These are phyloP conservation scores for Phlegmacium glaucopus DNA, from an alignment of 768 basidiomycete genomes.

Conservation along the genomic window DNA sequence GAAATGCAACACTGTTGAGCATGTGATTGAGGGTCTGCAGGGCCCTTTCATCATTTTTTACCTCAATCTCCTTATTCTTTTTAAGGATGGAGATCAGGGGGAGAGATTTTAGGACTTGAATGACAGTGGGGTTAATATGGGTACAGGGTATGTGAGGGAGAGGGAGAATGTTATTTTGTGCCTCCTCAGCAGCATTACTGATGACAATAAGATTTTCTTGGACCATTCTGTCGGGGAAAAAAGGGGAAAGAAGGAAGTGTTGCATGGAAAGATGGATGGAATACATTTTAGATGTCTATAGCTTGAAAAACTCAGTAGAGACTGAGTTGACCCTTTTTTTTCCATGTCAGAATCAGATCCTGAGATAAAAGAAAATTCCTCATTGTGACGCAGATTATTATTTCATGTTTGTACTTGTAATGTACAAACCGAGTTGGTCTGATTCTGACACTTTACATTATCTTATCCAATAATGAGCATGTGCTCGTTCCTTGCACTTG, in stretches of 20 bases:
- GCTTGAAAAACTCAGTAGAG: background rate
- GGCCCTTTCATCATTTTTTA: background rate
- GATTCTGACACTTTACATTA: background rate
- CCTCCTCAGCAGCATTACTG: background rate
- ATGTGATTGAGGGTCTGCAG: background rate
- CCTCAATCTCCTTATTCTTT: conserved; percentile 10
- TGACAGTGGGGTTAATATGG: background rate
- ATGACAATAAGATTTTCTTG: background rate
- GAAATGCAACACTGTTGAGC: background rate
- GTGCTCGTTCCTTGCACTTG: background rate
- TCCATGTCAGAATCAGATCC: background rate
- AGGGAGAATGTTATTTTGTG: background rate
- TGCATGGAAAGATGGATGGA: background rate
- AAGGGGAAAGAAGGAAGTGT: background rate
- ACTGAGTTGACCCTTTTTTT: background rate
- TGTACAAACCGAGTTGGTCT: background rate
- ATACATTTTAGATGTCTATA: background rate
- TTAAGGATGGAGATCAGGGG: background rate
- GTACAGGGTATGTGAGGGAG: background rate
- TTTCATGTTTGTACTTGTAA: background rate
- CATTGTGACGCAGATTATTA: background rate
- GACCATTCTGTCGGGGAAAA: background rate
- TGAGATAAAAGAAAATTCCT: background rate
- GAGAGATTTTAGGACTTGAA: background rate
- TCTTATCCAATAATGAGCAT: background rate